These are phyloP conservation scores for Dendrobium officinale DNA, from an alignment of 106 monocot species.

Conservation along the genomic window DNA sequence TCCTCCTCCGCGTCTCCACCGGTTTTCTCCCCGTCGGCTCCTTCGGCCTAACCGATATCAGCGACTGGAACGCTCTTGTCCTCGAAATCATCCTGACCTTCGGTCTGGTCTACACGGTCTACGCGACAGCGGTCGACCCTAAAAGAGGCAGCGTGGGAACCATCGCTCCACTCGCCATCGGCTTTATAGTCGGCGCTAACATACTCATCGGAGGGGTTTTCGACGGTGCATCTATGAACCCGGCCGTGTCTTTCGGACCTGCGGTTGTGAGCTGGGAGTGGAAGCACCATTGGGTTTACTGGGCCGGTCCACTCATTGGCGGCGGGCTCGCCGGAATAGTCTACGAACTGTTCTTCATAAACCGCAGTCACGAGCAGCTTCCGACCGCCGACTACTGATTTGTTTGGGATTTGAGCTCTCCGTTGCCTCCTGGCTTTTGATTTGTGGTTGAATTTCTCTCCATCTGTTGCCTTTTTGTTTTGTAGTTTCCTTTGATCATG, in stretches of 20 bases:
- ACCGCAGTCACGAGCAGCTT: slow-evolving; percentile 31
- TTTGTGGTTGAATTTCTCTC: not conserved
- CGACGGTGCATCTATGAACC: slow-evolving; percentile 46
- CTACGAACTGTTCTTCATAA: slow-evolving; percentile 30
- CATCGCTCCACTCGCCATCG: slow-evolving; percentile 40
- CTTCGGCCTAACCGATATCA: slow-evolving; percentile 21
- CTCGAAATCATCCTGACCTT: slow-evolving; percentile 40
- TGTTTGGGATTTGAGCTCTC: not conserved
- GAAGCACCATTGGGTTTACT: slow-evolving; percentile 38
- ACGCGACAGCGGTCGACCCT: slow-evolving; percentile 44
- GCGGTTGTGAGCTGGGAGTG: slow-evolving; percentile 35
- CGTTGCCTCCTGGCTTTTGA: not conserved
- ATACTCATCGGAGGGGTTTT: slow-evolving; percentile 33
- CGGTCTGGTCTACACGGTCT: slow-evolving; percentile 46
- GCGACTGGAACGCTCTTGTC: slow-evolving; percentile 24
- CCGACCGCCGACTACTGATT: slow-evolving; percentile 27
- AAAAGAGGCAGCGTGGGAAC: slow-evolving; percentile 35
- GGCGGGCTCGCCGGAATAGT: slow-evolving; percentile 31
- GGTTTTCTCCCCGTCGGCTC: slow-evolving; percentile 24
- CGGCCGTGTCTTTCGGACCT: slow-evolving; percentile 39
- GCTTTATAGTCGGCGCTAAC: slow-evolving; percentile 43
- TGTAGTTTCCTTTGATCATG: not conserved
- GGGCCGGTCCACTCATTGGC: slow-evolving; percentile 37
- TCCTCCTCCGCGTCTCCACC: slow-evolving; percentile 38
- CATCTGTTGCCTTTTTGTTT: not conserved